Percentiles rank a stretch among this genome's conserved stretches.
Evolutionary conservation across 441 rosid genomes (phyloP).

Genomic region (Eruca vesicaria): DNA sequence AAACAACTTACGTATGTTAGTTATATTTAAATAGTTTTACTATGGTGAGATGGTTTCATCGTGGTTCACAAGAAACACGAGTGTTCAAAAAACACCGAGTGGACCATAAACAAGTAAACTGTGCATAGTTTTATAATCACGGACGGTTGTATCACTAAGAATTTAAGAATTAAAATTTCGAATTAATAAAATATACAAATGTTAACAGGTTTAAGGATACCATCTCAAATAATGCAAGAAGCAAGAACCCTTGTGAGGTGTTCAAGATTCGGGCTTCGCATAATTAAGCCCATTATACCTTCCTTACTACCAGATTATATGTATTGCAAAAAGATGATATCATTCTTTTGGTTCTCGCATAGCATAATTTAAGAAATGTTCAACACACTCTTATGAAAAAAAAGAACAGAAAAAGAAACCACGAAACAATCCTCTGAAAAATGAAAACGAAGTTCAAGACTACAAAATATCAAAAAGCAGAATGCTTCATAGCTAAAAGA

Average conservation of each 20-base stretch:
- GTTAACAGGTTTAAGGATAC: not conserved
- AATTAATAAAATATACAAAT: not conserved
- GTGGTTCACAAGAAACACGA: not conserved
- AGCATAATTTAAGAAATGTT: not conserved
- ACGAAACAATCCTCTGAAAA: constrained; percentile 11
- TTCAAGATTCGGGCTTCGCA: not conserved
- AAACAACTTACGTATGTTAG: not conserved
- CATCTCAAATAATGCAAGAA: not conserved
- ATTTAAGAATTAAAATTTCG: not conserved
- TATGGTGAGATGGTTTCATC: not conserved
- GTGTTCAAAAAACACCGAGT: not conserved
- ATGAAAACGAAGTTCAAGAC: constrained; percentile 4
- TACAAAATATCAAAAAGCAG: constrained; percentile 22
- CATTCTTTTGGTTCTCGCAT: not conserved
- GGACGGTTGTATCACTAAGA: not conserved
- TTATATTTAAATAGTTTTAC: not conserved
- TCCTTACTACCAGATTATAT: not conserved
- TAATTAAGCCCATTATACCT: not conserved
- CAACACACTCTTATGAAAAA: not conserved
- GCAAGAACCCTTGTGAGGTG: not conserved
- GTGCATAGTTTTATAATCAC: not conserved
- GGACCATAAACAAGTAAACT: not conserved
- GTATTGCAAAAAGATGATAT: not conserved
- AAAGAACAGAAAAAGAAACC: constrained; percentile 6
- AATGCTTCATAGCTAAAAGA: constrained; percentile 3